phyloP scores from a whole-genome alignment of 2,329 filamentous ascomycete genomes.

The Colletotrichum camelliae region DNA sequence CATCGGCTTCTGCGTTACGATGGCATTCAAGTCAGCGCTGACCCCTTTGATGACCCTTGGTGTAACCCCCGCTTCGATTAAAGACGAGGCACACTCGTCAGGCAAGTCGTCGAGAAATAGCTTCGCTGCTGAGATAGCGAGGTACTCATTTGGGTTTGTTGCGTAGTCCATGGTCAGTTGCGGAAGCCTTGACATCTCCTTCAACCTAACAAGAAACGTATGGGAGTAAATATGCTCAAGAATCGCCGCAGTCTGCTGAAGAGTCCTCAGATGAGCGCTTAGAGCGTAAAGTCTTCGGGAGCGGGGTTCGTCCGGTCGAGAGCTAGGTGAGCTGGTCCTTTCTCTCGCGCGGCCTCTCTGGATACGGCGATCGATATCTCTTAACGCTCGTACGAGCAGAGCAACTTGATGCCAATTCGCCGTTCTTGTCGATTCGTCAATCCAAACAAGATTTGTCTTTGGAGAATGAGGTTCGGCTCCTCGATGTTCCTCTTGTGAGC shows the following conservation, averaged over 20 bases:
- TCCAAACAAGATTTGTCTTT: conserved; percentile 8
- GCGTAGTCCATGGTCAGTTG: conserved; percentile 8
- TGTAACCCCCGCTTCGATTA: conserved; percentile 1
- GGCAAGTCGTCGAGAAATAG: conserved; percentile 6
- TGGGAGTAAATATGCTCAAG: conserved; percentile 18
- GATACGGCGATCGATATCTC: not conserved
- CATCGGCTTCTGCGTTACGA: conserved; percentile 3
- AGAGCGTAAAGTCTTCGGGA: not conserved
- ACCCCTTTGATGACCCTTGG: conserved; percentile 2
- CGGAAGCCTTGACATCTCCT: not conserved
- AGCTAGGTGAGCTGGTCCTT: not conserved
- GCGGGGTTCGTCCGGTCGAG: not conserved
- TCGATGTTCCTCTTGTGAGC: not conserved
- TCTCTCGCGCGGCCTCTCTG: not conserved
- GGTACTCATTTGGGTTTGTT: not conserved
- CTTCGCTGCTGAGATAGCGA: not conserved
- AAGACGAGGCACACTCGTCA: not conserved
- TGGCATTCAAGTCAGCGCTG: conserved; percentile 6
- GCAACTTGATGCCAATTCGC: conserved; percentile 17
- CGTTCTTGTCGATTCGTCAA: conserved; percentile 15
- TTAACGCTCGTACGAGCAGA: not conserved
- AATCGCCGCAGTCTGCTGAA: conserved; percentile 2
- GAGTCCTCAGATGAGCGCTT: not conserved
- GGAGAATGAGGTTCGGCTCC: not conserved
- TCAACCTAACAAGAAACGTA: conserved; percentile 4